These are phyloP conservation scores for Gossypium mustelinum DNA, from an alignment of 345 rosid species.

Conservation along the genomic window DNA sequence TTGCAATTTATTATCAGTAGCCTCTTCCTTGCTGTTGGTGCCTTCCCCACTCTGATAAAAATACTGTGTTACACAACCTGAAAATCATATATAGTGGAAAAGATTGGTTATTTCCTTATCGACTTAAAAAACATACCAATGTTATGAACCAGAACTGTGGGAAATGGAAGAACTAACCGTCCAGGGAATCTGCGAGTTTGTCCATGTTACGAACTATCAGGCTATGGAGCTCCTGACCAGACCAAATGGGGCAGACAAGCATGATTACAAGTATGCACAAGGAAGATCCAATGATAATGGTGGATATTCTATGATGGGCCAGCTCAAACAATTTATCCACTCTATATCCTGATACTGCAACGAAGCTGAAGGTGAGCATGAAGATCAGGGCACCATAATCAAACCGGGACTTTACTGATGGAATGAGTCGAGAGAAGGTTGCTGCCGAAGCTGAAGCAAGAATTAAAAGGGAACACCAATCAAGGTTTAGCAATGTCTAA, in stretches of 20 bases:
- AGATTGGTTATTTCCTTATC: not conserved
- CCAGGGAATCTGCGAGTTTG: conserved; percentile 59
- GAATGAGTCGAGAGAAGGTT: conserved; percentile 70
- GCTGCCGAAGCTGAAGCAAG: conserved; percentile 55
- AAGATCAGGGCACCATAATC: conserved; percentile 77
- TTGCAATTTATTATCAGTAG: conserved; percentile 21
- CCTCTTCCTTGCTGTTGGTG: conserved; percentile 13
- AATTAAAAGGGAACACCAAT: not conserved
- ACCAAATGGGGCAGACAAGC: conserved; percentile 68
- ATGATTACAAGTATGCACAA: conserved; percentile 56
- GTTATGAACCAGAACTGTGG: not conserved
- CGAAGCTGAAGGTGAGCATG: conserved; percentile 72
- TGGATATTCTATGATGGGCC: conserved; percentile 60
- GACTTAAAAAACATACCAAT: not conserved
- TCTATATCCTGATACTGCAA: conserved; percentile 60
- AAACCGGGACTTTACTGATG: conserved; percentile 54
- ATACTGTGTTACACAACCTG: conserved; percentile 39
- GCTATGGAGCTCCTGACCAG: conserved; percentile 66
- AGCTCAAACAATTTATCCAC: conserved; percentile 49
- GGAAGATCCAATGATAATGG: conserved; percentile 58
- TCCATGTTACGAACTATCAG: conserved; percentile 50
- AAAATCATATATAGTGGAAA: not conserved
- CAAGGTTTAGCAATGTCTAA: not conserved
- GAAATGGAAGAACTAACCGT: conserved; percentile 34
- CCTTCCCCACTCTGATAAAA: conserved; percentile 20